Evolutionary conservation across 1,284 basidiomycete species (phyloP).

Genomic region (Ganoderma lingzhi): DNA sequence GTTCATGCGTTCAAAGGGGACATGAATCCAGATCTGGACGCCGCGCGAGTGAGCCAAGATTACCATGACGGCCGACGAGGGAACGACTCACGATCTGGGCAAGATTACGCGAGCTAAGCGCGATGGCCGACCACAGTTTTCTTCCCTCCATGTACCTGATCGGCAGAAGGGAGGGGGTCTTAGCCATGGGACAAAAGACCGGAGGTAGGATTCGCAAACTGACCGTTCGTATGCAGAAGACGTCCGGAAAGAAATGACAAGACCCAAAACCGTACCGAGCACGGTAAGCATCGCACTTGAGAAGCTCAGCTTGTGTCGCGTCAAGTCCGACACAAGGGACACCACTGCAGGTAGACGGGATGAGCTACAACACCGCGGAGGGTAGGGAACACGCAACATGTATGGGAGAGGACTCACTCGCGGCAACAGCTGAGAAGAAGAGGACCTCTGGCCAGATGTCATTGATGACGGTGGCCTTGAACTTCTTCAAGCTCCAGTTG

Average conservation of each 20-base stretch:
- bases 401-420: conserved; percentile 49
- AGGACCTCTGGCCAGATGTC: conserved; percentile 69
- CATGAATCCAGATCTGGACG: conserved; percentile 68
- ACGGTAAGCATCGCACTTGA: conserved; percentile 51
- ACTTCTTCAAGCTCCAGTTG: conserved; percentile 52
- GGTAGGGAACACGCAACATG: neutral
- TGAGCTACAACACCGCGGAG: conserved; percentile 1
- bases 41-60: conserved; percentile 1
- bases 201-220: conserved; percentile 32
- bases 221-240: conserved; percentile 71
- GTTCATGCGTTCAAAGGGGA: conserved; percentile 54
- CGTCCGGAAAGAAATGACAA: conserved; percentile 53
- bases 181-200: neutral
- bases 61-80: neutral
- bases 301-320: conserved; percentile 50
- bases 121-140: conserved; percentile 69
- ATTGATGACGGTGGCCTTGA: conserved; percentile 68
- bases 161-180: neutral
- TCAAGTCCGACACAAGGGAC: conserved; percentile 54
- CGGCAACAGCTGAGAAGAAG: conserved; percentile 62
- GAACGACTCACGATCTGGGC: conserved; percentile 55
- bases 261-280: conserved; percentile 51
- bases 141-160: conserved; percentile 66
- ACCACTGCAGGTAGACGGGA: conserved; percentile 53
- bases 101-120: conserved; percentile 59